phyloP scores from a whole-genome alignment of 805 yeast species.

The Schwanniomyces vanrijiae region DNA sequence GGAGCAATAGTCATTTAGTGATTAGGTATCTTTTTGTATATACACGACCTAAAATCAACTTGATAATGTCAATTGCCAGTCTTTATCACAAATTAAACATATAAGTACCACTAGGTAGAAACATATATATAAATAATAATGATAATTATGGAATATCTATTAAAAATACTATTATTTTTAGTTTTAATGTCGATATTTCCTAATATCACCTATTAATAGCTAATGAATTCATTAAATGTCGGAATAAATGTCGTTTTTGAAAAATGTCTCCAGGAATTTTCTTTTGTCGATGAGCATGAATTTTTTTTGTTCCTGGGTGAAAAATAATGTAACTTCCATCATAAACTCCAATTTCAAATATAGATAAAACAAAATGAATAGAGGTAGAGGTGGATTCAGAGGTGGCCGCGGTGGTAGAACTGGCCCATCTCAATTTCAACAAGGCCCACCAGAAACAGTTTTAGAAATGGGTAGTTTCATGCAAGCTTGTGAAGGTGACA shows the following conservation, averaged over 20 bases:
- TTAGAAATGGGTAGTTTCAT: conserved; percentile 91
- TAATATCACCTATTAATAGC: not conserved
- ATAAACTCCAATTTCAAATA: not conserved
- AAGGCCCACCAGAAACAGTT: conserved; percentile 94
- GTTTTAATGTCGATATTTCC: not conserved
- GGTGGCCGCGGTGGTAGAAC: conserved; percentile 70
- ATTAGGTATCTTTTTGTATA: not conserved
- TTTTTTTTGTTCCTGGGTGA: conserved; percentile 7
- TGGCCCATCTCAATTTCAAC: conserved; percentile 69
- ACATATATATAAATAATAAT: too few species aligned
- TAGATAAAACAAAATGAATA: conserved; percentile 46
- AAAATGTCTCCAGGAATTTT: conserved; percentile 7
- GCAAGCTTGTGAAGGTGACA: conserved; percentile 95
- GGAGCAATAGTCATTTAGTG: not conserved
- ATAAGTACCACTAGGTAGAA: too few species aligned
- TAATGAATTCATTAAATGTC: not conserved
- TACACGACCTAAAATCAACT: not conserved
- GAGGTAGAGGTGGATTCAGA: conserved; percentile 72
- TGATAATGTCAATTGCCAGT: not conserved
- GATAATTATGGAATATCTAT: too few species aligned
- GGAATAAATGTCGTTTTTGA: not conserved
- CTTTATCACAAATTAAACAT: too few species aligned
- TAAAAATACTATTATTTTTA: too few species aligned
- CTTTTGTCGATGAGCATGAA: conserved; percentile 8
- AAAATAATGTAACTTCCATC: not conserved